Evolutionary conservation across 2,329 filamentous ascomycete genomes (phyloP), one percentile per base, ranked within the genome.

Genomic region (Sordariomycetes sp.): DNA sequence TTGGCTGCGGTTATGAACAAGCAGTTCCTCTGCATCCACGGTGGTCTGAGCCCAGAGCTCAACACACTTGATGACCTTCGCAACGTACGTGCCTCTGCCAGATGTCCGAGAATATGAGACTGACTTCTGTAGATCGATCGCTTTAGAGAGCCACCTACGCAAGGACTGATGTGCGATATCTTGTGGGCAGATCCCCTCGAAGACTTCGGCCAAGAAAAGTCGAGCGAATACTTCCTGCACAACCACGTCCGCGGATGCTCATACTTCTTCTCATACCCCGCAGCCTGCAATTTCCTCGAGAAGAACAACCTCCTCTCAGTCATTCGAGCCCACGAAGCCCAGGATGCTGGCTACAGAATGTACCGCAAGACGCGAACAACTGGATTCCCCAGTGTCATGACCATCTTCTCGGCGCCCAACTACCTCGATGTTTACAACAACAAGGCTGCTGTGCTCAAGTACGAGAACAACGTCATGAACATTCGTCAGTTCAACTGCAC

Each of bases 391-490:
- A 95, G 88, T 64, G 92, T 98, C 43, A 98, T 98, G 92, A 98
- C 92, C 47, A 98, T 98, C 51, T 98, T 98, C 72, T 96, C 90
- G 29, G 92, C 92, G 2, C 92, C 92, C 24, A 98, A 98, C 63
- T 98, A 98, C 57, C 78, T 98, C 43, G 92, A 98, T 53, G 88
- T 98, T 24, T 98, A 98, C 66, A 98, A 98, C 77, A 98, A 98
- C 73, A 98, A 98, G 70, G 92, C 92, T 3, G 92, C 92, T 1
- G 92, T 98, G 26, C 70, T 98, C 50, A 98, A 98, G 66, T 98
- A 98, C 58, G 92, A 98, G 66, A 98, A 98, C 64, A 98, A 98
- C 54, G 92, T 98, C 41, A 98, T 98, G 92, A 98, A 98, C 69
- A 98, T 98, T 55, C 79, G 92, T 39, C 92, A 98, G 61, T 98